phyloP scores from a whole-genome alignment of 805 yeast genomes.

The Spathaspora girioi region DNA sequence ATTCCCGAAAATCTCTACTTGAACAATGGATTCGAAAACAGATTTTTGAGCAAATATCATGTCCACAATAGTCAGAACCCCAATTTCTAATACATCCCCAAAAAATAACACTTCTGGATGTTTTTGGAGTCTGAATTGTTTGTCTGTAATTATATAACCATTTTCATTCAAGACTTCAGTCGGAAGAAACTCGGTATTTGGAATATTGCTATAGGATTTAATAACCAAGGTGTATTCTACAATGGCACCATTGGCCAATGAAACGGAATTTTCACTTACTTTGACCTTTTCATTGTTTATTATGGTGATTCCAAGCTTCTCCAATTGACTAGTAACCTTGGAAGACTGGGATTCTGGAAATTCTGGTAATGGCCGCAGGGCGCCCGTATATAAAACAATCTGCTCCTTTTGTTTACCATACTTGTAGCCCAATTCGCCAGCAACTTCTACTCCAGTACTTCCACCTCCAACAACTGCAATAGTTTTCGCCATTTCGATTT shows the following conservation, averaged over 20 bases:
- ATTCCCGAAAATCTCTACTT: constrained; percentile 10
- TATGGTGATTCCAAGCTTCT: constrained; percentile 18
- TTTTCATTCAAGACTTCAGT: constrained; percentile 15
- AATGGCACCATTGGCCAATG: constrained; percentile 14
- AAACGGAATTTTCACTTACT: constrained; percentile 9
- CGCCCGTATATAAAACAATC: constrained; percentile 22
- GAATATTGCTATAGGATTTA: constrained; percentile 19
- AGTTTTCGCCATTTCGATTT: constrained; percentile 17
- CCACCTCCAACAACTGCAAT: constrained; percentile 41
- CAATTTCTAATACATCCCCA: constrained; percentile 31
- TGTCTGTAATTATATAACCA: constrained; percentile 29
- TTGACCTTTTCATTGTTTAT: constrained; percentile 14
- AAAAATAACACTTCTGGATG: constrained; percentile 26
- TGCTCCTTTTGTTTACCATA: constrained; percentile 11
- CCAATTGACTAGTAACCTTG: constrained; percentile 14
- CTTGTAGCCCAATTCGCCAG: constrained; percentile 31
- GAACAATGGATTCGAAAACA: constrained; percentile 9
- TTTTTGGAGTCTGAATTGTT: constrained; percentile 20
- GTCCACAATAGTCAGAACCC: constrained; percentile 22
- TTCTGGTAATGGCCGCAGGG: constrained; percentile 11
- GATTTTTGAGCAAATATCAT: constrained; percentile 18
- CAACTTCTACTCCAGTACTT: constrained; percentile 35
- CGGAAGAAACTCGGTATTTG: constrained; percentile 32
- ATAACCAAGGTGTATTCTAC: constrained; percentile 27
- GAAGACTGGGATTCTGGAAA: constrained; percentile 3